These are phyloP conservation scores for Akanthomyces dipterigenus DNA, from an alignment of 2,329 filamentous ascomycete species.

Conservation along the genomic window DNA sequence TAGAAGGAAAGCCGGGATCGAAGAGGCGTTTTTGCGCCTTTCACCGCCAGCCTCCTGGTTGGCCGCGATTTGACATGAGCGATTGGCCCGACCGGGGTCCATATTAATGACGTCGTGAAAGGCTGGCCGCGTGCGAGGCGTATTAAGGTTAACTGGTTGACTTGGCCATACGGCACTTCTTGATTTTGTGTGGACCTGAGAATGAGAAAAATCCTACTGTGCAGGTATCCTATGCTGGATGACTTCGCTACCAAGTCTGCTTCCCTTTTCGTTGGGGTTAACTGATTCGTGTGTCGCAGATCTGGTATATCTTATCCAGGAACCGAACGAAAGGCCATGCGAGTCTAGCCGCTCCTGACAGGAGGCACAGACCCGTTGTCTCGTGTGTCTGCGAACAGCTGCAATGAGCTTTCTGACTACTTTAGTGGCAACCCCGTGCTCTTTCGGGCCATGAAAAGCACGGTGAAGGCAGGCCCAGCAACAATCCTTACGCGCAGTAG, in stretches of 20 bases:
- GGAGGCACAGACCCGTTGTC: neutral
- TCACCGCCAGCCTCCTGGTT: neutral
- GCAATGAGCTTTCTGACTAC: neutral
- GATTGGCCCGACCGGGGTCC: neutral
- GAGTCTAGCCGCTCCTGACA: neutral
- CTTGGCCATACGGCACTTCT: neutral
- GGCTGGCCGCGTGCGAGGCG: neutral
- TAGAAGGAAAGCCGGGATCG: slow-evolving; percentile 3
- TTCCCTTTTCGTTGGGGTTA: neutral
- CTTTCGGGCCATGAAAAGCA: too few species aligned
- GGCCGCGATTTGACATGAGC: neutral
- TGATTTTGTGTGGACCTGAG: neutral
- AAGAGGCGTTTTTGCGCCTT: neutral
- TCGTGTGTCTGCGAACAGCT: neutral
- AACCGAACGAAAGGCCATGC: neutral
- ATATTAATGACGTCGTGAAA: slow-evolving; percentile 9
- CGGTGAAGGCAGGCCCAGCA: neutral
- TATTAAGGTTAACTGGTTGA: slow-evolving; percentile 7
- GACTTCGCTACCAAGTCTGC: neutral
- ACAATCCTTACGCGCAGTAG: too few species aligned
- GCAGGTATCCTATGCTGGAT: neutral
- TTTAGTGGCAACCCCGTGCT: neutral
- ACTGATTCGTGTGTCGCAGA: neutral
- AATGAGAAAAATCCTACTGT: neutral
- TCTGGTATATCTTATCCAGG: neutral